phyloP scores from a whole-genome alignment of 768 basidiomycete genomes.

The Ramaria sp. region DNA sequence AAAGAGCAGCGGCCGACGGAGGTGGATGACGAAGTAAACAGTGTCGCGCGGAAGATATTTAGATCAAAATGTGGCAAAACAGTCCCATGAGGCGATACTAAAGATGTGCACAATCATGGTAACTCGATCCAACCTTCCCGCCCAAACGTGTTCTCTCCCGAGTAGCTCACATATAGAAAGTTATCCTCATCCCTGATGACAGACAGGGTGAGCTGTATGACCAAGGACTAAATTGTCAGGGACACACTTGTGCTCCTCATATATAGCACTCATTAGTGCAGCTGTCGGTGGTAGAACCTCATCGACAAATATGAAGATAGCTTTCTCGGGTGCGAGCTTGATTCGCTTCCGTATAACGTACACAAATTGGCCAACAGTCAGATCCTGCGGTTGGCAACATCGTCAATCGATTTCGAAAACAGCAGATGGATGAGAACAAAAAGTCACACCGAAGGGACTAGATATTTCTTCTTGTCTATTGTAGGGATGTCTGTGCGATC shows the following conservation, averaged over 20 bases:
- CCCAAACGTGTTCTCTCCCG: constrained; percentile 96
- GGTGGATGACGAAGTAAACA: not conserved
- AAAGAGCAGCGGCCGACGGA: not conserved
- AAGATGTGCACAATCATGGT: constrained; percentile 15
- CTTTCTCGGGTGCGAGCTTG: constrained; percentile 99
- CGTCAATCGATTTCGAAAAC: not conserved
- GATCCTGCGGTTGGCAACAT: constrained; percentile 43
- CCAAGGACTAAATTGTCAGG: not conserved
- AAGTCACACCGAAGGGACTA: constrained; percentile 82
- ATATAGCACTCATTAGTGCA: constrained; percentile 96
- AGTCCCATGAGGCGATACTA: not conserved
- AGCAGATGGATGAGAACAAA: not conserved
- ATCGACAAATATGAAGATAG: constrained; percentile 99
- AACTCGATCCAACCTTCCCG: constrained; percentile 36
- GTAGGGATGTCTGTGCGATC: constrained; percentile 97
- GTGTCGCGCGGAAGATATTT: not conserved
- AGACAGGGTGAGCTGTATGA: not conserved
- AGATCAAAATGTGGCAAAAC: not conserved
- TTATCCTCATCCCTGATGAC: constrained; percentile 86
- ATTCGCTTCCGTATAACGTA: constrained; percentile 99
- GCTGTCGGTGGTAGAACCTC: constrained; percentile 98
- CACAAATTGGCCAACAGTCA: constrained; percentile 97
- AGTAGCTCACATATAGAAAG: constrained; percentile 97
- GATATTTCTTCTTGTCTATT: constrained; percentile 99
- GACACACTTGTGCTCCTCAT: constrained; percentile 98